A percentile compares a stretch with the other conserved stretches of the same genome.
Conservation (phyloP, 1,139 yeast species). For the Sugiyamaella grinbergsii region DNA sequence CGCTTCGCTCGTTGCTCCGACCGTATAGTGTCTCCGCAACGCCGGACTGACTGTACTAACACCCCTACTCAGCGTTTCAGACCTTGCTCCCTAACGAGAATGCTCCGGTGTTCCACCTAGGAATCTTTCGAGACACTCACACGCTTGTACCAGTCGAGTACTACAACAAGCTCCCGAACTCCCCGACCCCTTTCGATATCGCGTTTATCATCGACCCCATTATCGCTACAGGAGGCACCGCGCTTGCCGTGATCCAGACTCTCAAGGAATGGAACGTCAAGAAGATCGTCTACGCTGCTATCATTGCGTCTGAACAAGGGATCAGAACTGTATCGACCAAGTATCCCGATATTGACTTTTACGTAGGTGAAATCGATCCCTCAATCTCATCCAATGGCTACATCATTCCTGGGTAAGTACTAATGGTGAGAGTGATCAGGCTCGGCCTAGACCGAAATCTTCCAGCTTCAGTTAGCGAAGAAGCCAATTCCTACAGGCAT, state of each 20-base stretch:
- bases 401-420: constrained; percentile 40
- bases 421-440: background rate
- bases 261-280: constrained; percentile 42
- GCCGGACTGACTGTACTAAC: constrained; percentile 6
- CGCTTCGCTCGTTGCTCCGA: background rate
- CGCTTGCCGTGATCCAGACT: constrained; percentile 41
- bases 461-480: too few species aligned
- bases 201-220: constrained; percentile 44
- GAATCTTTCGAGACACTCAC: constrained; percentile 41
- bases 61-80: constrained; percentile 32
- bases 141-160: constrained; percentile 43
- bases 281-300: constrained; percentile 37
- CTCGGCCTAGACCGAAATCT: constrained; percentile 2
- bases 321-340: constrained; percentile 30
- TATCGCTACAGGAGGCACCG: constrained; percentile 45
- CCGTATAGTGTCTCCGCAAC: background rate
- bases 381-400: constrained; percentile 37
- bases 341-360: constrained; percentile 37
- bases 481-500: background rate
- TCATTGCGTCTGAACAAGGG: constrained; percentile 38
- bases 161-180: constrained; percentile 42
- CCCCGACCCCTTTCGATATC: constrained; percentile 30
- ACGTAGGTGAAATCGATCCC: constrained; percentile 40
- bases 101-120: constrained; percentile 42
- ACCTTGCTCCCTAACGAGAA: constrained; percentile 37